Conservation (phyloP, 192 early-diverging fungal species). For the Umbelopsis isabellina region DNA sequence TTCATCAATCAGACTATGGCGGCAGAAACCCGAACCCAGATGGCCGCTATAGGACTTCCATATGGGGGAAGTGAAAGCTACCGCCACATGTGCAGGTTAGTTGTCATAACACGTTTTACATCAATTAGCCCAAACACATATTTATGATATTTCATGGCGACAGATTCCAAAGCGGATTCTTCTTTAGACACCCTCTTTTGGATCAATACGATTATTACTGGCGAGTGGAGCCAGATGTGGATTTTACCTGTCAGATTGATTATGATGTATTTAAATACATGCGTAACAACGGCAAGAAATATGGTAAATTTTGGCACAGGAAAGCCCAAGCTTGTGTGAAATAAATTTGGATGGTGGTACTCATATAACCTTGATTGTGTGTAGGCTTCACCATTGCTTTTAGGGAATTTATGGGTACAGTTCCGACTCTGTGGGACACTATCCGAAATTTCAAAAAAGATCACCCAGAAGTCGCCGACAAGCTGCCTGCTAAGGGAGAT, state of each 20-base stretch:
- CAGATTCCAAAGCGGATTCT: slow-evolving; percentile 76
- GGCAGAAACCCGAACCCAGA: slow-evolving; percentile 51
- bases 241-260: slow-evolving; percentile 79
- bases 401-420: slow-evolving; percentile 68
- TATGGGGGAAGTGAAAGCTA: slow-evolving; percentile 73
- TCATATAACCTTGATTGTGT: not conserved
- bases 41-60: slow-evolving; percentile 55
- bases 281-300: slow-evolving; percentile 76
- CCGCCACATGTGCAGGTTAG: slow-evolving; percentile 77
- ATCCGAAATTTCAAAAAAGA: slow-evolving; percentile 54
- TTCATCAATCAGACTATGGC: slow-evolving; percentile 75
- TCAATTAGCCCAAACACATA: not conserved
- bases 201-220: slow-evolving; percentile 83
- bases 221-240: slow-evolving; percentile 85
- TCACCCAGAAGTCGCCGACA: slow-evolving; percentile 44
- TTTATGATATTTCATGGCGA: not conserved
- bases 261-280: slow-evolving; percentile 86
- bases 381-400: slow-evolving; percentile 75
- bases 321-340: not conserved
- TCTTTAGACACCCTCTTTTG: slow-evolving; percentile 73
- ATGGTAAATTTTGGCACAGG: slow-evolving; percentile 46
- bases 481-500: slow-evolving; percentile 44
- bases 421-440: slow-evolving; percentile 74
- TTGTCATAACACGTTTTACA: not conserved
- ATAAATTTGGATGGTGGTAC: not conserved